Conservation (phyloP, 1,284 basidiomycete species). For the Pyrrhoderma noxium region DNA sequence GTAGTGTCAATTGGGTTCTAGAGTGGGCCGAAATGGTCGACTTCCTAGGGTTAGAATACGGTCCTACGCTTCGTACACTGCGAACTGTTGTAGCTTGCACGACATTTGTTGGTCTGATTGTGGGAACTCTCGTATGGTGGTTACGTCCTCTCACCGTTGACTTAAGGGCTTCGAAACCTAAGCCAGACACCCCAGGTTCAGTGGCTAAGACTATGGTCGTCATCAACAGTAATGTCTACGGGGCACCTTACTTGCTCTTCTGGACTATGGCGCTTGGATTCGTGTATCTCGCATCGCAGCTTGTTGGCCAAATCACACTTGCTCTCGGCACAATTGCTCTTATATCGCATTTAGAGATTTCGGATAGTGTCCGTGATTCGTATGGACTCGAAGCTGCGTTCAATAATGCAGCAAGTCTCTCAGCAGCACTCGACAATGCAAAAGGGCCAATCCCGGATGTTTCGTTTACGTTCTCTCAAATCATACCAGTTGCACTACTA, state of each 20-base stretch:
- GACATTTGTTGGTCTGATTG: conserved; percentile 43
- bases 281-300: conserved; percentile 65
- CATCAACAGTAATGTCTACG: conserved; percentile 88
- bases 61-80: conserved; percentile 36
- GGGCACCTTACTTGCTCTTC: conserved; percentile 81
- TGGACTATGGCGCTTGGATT: conserved; percentile 60
- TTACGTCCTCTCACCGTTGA: conserved; percentile 66
- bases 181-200: conserved; percentile 1
- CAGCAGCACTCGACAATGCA: conserved; percentile 33
- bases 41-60: conserved; percentile 35
- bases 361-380: conserved; percentile 75
- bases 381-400: conserved; percentile 47
- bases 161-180: conserved; percentile 28
- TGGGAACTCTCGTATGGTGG: conserved; percentile 65
- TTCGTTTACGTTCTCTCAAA: conserved; percentile 53
- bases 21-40: conserved; percentile 68
- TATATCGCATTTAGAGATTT: conserved; percentile 66
- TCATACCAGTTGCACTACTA: conserved; percentile 70
- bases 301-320: conserved; percentile 78
- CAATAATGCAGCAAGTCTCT: conserved; percentile 34
- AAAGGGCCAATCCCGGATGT: conserved; percentile 25
- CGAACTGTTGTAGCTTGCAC: conserved; percentile 60
- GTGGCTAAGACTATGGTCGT: conserved; percentile 38
- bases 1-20: conserved; percentile 65
- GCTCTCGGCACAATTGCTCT: conserved; percentile 57